phyloP scores from a whole-genome alignment of 1,284 basidiomycete genomes.

The Boletus hoseneyae region DNA sequence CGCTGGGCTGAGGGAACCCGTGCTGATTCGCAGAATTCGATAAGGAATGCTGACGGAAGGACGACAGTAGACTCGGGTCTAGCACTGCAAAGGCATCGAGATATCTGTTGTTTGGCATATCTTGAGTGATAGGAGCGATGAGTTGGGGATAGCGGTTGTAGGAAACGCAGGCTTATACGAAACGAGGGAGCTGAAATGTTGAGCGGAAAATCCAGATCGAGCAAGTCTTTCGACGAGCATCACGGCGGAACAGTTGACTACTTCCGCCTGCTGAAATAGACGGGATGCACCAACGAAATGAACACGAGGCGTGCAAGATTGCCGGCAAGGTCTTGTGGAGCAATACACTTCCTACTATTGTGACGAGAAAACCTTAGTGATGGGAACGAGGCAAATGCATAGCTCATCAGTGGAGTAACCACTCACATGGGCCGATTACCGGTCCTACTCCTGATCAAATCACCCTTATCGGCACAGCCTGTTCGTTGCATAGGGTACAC shows the following conservation, averaged over 20 bases:
- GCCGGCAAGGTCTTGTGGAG: background rate
- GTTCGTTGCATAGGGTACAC: too few species aligned
- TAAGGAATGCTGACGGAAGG: background rate
- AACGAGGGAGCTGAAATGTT: too few species aligned
- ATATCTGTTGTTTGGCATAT: background rate
- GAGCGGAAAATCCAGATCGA: background rate
- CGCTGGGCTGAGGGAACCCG: conserved; percentile 4
- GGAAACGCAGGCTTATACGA: background rate
- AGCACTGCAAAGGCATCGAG: background rate
- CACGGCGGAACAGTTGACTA: background rate
- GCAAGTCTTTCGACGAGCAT: background rate
- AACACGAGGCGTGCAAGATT: background rate
- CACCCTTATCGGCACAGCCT: background rate
- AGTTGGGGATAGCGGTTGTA: background rate
- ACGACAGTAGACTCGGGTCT: background rate
- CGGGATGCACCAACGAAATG: background rate
- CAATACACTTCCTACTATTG: background rate
- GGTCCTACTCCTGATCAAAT: background rate
- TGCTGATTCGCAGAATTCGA: conserved; percentile 1
- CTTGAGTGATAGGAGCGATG: background rate
- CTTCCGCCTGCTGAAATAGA: background rate
- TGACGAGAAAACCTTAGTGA: background rate
- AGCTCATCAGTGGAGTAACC: background rate
- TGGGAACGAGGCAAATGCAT: background rate
- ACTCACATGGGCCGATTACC: background rate